Percentiles rank a stretch among this genome's conserved stretches.
phyloP scores from a whole-genome alignment of 371 early-diverging fungal species.

The Saksenaea vasiformis region DNA sequence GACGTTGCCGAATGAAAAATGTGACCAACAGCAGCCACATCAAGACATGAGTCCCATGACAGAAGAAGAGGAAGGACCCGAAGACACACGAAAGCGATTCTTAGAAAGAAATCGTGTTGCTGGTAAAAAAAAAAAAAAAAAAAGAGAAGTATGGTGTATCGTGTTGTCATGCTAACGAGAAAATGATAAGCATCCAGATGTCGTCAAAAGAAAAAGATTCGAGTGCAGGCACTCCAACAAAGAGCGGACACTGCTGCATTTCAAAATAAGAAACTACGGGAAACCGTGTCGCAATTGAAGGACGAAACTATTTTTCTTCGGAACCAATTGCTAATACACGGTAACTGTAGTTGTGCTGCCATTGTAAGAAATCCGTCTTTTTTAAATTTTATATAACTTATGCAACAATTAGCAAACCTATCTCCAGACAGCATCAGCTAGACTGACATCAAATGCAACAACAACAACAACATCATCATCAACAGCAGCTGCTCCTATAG shows the following conservation, averaged over 20 bases:
- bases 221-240: slow-evolving; percentile 54
- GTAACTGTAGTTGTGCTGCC: slow-evolving; percentile 37
- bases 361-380: slow-evolving; percentile 9
- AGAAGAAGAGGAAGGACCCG: neutral
- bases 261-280: slow-evolving; percentile 49
- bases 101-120: slow-evolving; percentile 57
- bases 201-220: slow-evolving; percentile 65
- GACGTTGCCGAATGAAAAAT: neutral
- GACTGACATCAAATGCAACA: neutral
- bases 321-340: slow-evolving; percentile 50
- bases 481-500: neutral
- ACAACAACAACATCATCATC: neutral
- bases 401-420: neutral
- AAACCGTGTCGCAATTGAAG: slow-evolving; percentile 42
- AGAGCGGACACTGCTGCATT: slow-evolving; percentile 35
- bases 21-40: neutral
- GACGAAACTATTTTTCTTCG: slow-evolving; percentile 56
- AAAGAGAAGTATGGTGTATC: neutral
- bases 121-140: no score
- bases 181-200: slow-evolving; percentile 54
- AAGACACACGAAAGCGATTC: slow-evolving; percentile 39
- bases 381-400: neutral
- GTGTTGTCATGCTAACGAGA: neutral
- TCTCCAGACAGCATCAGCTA: neutral
- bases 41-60: neutral